phyloP scores from a whole-genome alignment of 208 protist species.

The Phytomonas serpens region DNA sequence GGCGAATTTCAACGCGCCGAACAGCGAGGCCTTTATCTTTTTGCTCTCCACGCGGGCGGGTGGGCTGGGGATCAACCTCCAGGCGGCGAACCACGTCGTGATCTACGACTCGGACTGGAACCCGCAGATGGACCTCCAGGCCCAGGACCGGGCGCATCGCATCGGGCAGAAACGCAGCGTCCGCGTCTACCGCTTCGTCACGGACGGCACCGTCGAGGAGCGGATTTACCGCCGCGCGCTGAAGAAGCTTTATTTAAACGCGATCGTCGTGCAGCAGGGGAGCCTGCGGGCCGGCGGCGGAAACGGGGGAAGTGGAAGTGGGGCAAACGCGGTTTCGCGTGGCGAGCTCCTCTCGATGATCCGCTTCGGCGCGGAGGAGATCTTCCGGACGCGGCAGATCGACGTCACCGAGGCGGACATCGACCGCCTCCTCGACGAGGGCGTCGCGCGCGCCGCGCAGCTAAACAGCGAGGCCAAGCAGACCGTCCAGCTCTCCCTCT shows the following conservation, averaged over 20 bases:
- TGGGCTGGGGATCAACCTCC: slow-evolving; percentile 98
- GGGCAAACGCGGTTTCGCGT: slow-evolving; percentile 55
- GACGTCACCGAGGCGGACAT: slow-evolving; percentile 97
- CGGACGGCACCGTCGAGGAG: slow-evolving; percentile 96
- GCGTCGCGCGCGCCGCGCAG: slow-evolving; percentile 79
- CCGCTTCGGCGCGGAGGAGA: slow-evolving; percentile 96
- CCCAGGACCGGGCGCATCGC: slow-evolving; percentile 96
- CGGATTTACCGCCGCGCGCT: slow-evolving; percentile 96
- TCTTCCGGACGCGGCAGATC: slow-evolving; percentile 91
- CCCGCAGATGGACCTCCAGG: slow-evolving; percentile 98
- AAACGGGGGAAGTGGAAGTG: not conserved
- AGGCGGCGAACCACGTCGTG: slow-evolving; percentile 97
- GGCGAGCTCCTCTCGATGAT: slow-evolving; percentile 97
- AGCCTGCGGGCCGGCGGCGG: slow-evolving; percentile 50
- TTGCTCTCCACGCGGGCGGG: slow-evolving; percentile 97
- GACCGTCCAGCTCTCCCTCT: slow-evolving; percentile 82
- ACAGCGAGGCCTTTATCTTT: slow-evolving; percentile 94
- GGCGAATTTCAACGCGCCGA: slow-evolving; percentile 90
- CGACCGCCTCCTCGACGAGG: slow-evolving; percentile 91
- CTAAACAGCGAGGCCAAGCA: slow-evolving; percentile 79
- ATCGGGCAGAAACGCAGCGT: slow-evolving; percentile 98
- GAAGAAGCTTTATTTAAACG: slow-evolving; percentile 97
- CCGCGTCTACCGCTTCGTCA: slow-evolving; percentile 96
- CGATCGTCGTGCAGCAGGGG: slow-evolving; percentile 97
- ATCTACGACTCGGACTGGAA: slow-evolving; percentile 99